Evolutionary conservation across 495 filamentous ascomycete species (phyloP), one percentile per base, ranked within the genome.

Genomic region (Xylona heveae): DNA sequence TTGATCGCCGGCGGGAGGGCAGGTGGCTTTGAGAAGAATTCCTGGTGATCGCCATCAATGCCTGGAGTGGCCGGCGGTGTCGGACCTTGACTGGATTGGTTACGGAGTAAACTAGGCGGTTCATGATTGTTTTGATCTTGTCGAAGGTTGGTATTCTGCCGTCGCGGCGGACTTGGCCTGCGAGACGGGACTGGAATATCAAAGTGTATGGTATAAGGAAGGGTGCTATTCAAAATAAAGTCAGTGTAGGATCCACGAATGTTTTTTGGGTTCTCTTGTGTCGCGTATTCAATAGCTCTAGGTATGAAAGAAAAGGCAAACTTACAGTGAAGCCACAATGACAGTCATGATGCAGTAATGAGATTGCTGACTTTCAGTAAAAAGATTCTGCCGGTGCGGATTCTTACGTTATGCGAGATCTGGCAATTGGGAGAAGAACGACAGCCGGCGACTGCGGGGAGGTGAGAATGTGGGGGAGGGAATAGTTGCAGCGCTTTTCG

Each of bases 181-280:
- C 37, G 34, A 29, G 43, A 36, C 45, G 38, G 37, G 29, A 22
- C 51, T 34, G 42, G 45, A 21, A 55, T 38, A 33, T 62, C 49
- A 41, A 92, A 94, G 45, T 85, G 71, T 40, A 92, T 59, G 2
- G 84, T 94, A 46, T 90, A 78, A 4, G 84, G 84, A 18, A 92
- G 70, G 48, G 90, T 90, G 26, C 84, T 92, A 41, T 33, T 14
- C 19, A 21, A 29, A 27, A n/a, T 26, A n/a, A 24, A 13, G 22
- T 7, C 13, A 36, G 15, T 19, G 21, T 5, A 14, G 22, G 23
- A 22, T n/a, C n/a, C n/a, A n/a, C n/a, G n/a, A n/a, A n/a, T n/a
- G n/a, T n/a, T n/a, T n/a, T n/a, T n/a, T n/a, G n/a, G n/a, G n/a
- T n/a, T n/a, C n/a, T n/a, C n/a, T n/a, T n/a, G n/a, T n/a, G n/a